Evolutionary conservation across 495 filamentous ascomycete genomes (phyloP).

Genomic region (Podospora tetraspora): DNA sequence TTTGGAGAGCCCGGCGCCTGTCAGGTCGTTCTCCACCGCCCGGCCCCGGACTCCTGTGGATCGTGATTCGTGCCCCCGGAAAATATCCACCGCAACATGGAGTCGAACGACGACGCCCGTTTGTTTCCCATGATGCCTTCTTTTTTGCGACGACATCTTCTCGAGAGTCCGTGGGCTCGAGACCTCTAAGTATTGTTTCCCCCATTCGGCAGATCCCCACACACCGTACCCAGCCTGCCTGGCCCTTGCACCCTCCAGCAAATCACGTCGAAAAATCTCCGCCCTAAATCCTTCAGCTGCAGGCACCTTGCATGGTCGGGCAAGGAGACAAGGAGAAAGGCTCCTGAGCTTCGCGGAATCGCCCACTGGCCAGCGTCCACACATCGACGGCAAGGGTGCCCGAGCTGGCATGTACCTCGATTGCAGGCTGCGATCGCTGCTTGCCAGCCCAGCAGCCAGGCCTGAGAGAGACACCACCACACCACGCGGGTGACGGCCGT

Average conservation of each 20-base stretch:
- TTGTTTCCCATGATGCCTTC: neutral
- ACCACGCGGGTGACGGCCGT: neutral
- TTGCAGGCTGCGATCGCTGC: neutral
- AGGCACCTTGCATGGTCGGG: neutral
- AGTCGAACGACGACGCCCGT: neutral
- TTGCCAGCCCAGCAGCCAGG: neutral
- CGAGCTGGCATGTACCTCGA: neutral
- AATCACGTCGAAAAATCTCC: neutral
- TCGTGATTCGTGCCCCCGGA: neutral
- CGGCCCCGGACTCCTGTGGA: neutral
- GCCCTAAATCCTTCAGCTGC: neutral
- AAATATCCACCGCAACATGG: neutral
- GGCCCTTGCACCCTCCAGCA: neutral
- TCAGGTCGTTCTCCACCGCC: neutral
- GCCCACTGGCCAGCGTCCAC: neutral
- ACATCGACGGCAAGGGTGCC: neutral
- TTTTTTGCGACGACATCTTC: neutral
- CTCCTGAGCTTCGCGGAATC: neutral
- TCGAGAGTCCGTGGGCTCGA: neutral
- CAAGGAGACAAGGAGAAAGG: neutral
- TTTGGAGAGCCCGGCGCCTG: neutral
- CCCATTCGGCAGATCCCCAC: neutral
- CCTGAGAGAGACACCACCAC: neutral
- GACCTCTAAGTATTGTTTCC: neutral
- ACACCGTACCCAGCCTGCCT: neutral